Percentiles rank a stretch among this genome's conserved stretches.
phyloP scores from a whole-genome alignment of 1,284 basidiomycete genomes.

The Porogramme epimiltina region DNA sequence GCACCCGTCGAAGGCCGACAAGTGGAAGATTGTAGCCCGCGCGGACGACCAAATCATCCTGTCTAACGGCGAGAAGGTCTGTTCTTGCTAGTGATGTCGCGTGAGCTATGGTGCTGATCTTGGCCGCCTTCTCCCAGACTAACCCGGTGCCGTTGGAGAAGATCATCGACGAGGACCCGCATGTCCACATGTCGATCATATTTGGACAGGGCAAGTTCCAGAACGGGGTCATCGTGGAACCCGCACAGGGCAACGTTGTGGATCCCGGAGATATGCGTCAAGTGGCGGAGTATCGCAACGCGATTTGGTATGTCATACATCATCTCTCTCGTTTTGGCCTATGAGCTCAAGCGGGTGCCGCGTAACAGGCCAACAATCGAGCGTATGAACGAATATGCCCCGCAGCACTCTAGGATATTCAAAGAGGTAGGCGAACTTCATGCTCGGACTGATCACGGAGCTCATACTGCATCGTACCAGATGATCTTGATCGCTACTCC shows the following conservation, averaged over 20 bases:
- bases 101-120: background rate
- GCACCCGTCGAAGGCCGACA: conserved; percentile 42
- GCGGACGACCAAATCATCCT: conserved; percentile 44
- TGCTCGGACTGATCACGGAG: too few relatives aligned
- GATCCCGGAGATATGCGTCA: conserved; percentile 23
- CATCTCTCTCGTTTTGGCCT: too few relatives aligned
- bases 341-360: too few relatives aligned
- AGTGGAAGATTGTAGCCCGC: conserved; percentile 47
- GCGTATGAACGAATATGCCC: conserved; percentile 38
- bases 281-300: conserved; percentile 27
- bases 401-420: conserved; percentile 43
- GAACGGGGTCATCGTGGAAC: conserved; percentile 32
- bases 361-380: conserved; percentile 37
- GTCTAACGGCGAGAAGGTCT: conserved; percentile 25
- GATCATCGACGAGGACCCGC: conserved; percentile 34
- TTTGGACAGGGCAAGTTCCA: conserved; percentile 44
- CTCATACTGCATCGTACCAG: conserved; percentile 16
- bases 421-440: conserved; percentile 28
- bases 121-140: background rate
- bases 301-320: conserved; percentile 34
- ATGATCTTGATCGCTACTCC: conserved; percentile 35
- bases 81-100: too few relatives aligned
- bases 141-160: conserved; percentile 24
- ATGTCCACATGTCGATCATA: conserved; percentile 34
- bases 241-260: conserved; percentile 23